Evolutionary conservation across 352 stramenopile species (phyloP).

Genomic region (Phytophthora aleatoria): DNA sequence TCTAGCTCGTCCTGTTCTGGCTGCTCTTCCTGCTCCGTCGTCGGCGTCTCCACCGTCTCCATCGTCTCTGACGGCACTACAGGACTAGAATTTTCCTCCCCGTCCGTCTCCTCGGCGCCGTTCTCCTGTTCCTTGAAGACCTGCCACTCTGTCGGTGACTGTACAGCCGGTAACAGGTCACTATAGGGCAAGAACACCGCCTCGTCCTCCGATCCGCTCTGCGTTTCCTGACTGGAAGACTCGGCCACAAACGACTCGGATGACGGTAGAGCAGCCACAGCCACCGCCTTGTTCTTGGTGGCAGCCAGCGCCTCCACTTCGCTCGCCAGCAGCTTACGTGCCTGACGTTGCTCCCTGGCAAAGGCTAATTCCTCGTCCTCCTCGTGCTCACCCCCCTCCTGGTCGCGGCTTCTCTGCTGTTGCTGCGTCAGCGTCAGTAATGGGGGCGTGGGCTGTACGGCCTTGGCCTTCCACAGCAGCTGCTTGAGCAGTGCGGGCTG

Average conservation of each 20-base stretch:
- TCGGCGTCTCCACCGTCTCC: constrained; percentile 5
- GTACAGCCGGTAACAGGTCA: constrained; percentile 19
- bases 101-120: constrained; percentile 12
- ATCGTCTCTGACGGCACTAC: constrained; percentile 21
- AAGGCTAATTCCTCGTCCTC: constrained; percentile 55
- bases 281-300: constrained; percentile 20
- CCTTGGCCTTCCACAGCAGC: constrained; percentile 67
- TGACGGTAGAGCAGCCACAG: background rate
- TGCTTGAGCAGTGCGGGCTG: constrained; percentile 51
- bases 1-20: constrained; percentile 19
- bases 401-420: constrained; percentile 8
- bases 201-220: constrained; percentile 71
- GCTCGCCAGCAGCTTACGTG: constrained; percentile 46
- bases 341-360: constrained; percentile 41
- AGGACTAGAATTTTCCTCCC: constrained; percentile 11
- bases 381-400: constrained; percentile 18
- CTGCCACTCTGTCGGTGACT: constrained; percentile 18
- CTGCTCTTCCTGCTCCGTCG: background rate
- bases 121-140: constrained; percentile 19
- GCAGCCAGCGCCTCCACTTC: constrained; percentile 25
- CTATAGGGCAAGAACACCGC: constrained; percentile 39
- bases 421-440: constrained; percentile 2
- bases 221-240: constrained; percentile 73
- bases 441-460: constrained; percentile 18
- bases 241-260: constrained; percentile 34